phyloP scores from a whole-genome alignment of 2,329 filamentous ascomycete genomes.

The Balansia obtecta region DNA sequence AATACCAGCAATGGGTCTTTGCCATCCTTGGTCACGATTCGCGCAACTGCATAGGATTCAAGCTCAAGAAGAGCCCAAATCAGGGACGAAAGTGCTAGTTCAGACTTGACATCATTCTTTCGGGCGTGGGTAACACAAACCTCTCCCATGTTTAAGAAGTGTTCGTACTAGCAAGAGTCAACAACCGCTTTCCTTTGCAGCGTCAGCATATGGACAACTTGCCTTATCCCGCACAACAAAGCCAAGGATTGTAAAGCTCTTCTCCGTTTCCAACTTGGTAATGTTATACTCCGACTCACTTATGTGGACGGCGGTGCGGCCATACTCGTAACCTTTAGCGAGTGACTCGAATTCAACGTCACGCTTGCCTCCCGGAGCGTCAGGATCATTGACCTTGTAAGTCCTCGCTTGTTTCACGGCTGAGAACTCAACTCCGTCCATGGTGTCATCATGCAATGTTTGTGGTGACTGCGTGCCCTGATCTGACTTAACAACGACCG shows the following conservation, averaged over 20 bases:
- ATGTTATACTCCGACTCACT: constrained; percentile 76
- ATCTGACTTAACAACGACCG: constrained; percentile 51
- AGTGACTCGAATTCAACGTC: constrained; percentile 74
- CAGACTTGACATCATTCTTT: constrained; percentile 68
- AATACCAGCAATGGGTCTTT: constrained; percentile 68
- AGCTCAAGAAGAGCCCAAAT: constrained; percentile 78
- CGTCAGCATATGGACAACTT: constrained; percentile 10
- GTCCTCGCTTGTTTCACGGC: constrained; percentile 64
- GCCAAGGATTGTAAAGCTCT: constrained; percentile 70
- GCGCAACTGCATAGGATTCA: constrained; percentile 74
- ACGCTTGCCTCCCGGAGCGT: constrained; percentile 62
- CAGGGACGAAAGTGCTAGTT: constrained; percentile 76
- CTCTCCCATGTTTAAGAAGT: constrained; percentile 75
- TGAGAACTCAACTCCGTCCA: constrained; percentile 45
- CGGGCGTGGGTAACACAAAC: constrained; percentile 66
- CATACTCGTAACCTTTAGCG: constrained; percentile 91
- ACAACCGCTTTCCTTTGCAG: neutral
- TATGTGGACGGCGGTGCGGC: constrained; percentile 82
- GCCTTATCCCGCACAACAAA: constrained; percentile 68
- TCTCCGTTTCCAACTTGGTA: constrained; percentile 70
- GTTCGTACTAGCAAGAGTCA: constrained; percentile 49
- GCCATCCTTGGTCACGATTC: constrained; percentile 73
- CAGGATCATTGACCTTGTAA: constrained; percentile 69
- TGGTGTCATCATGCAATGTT: constrained; percentile 33
- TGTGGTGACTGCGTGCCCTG: constrained; percentile 37